phyloP scores from a whole-genome alignment of 106 monocot genomes.

The Allium cepa region DNA sequence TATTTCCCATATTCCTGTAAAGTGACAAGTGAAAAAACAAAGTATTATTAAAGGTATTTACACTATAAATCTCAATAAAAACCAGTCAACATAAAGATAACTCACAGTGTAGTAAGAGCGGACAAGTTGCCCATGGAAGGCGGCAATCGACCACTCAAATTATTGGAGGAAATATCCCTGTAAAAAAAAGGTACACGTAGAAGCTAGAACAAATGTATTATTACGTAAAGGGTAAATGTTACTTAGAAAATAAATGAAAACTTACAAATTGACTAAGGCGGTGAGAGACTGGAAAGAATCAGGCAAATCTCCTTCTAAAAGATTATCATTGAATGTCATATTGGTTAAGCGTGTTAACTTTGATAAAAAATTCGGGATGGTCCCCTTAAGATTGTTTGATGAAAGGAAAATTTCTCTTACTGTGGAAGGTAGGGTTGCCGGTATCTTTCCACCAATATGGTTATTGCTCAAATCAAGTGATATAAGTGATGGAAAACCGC shows the following conservation, averaged over 20 bases:
- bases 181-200: background rate
- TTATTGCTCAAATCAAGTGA: slow-evolving; percentile 86
- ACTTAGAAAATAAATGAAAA: background rate
- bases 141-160: slow-evolving; percentile 69
- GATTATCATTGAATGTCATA: slow-evolving; percentile 72
- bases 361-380: slow-evolving; percentile 62
- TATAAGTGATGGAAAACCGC: slow-evolving; percentile 59
- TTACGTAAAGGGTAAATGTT: no score
- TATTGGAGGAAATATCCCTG: slow-evolving; percentile 85
- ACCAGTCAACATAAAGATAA: background rate
- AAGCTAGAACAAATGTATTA: background rate
- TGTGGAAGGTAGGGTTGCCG: slow-evolving; percentile 61
- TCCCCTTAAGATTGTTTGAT: slow-evolving; percentile 64
- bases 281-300: slow-evolving; percentile 65
- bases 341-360: slow-evolving; percentile 43
- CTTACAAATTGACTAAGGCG: slow-evolving; percentile 69
- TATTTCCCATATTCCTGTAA: slow-evolving; percentile 74
- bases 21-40: slow-evolving; percentile 9
- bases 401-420: slow-evolving; percentile 69
- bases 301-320: slow-evolving; percentile 62
- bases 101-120: slow-evolving; percentile 69
- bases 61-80: no score
- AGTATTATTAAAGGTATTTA: background rate
- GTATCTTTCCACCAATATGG: slow-evolving; percentile 77
- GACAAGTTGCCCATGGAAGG: slow-evolving; percentile 64